Percentiles rank a stretch among this genome's conserved stretches.
phyloP scores from a whole-genome alignment of 2,329 filamentous ascomycete species.

The Beauveria brongniartii region DNA sequence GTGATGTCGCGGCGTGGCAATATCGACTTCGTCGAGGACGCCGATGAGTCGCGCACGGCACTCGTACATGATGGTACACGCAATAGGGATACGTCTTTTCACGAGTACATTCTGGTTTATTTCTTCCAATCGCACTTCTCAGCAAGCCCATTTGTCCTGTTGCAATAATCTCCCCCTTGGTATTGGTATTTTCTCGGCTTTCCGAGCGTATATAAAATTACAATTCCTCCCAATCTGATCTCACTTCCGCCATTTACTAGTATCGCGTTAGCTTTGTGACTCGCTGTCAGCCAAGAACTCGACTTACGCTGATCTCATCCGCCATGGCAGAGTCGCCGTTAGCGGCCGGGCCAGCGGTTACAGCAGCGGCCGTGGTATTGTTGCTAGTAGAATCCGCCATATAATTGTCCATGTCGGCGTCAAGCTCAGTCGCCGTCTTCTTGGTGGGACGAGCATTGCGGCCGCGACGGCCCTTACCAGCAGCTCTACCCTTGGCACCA shows the following conservation, averaged over 20 bases:
- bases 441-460: slow-evolving; percentile 60
- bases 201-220: slow-evolving; percentile 8
- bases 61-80: background rate
- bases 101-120: background rate
- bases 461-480: slow-evolving; percentile 35
- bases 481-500: slow-evolving; percentile 32
- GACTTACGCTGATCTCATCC: slow-evolving; percentile 49
- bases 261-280: background rate
- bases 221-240: background rate
- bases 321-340: slow-evolving; percentile 57
- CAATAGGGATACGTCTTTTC: background rate
- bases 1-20: background rate
- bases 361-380: slow-evolving; percentile 38
- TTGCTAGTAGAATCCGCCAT: slow-evolving; percentile 48
- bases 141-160: slow-evolving; percentile 8
- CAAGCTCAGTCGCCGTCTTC: slow-evolving; percentile 93
- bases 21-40: background rate
- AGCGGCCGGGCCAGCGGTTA: slow-evolving; percentile 37
- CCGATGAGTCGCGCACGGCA: background rate
- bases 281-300: background rate
- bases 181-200: slow-evolving; percentile 5
- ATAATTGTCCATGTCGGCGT: slow-evolving; percentile 97
- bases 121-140: background rate
- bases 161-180: background rate
- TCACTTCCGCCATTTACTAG: background rate